Evolutionary conservation across 2,329 filamentous ascomycete genomes (phyloP).

Genomic region (Sporothrix protearum): DNA sequence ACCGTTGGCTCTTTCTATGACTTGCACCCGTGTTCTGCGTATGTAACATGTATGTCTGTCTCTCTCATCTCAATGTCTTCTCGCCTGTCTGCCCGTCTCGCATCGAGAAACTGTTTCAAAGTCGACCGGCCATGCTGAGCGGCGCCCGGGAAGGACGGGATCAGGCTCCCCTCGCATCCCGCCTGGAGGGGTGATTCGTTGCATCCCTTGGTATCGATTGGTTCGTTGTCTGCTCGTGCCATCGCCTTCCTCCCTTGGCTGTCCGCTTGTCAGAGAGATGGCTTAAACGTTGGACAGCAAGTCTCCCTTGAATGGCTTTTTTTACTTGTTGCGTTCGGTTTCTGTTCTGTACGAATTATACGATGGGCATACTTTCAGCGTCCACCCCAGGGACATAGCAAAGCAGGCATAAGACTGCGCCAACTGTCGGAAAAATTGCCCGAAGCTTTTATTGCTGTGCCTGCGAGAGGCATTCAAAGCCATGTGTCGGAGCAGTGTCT

Average conservation of each 20-base stretch:
- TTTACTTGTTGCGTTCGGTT: not conserved
- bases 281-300: not conserved
- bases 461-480: not conserved
- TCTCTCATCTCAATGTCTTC: not conserved
- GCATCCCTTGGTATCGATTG: not conserved
- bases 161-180: not conserved
- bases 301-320: not conserved
- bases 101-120: not conserved
- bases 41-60: too few relatives aligned
- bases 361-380: not conserved
- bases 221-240: not conserved
- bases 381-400: not conserved
- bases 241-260: not conserved
- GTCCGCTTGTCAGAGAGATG: not conserved
- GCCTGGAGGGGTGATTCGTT: not conserved
- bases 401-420: not conserved
- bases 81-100: not conserved
- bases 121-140: not conserved
- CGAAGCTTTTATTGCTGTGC: not conserved
- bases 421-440: not conserved
- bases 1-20: too few relatives aligned
- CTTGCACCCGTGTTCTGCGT: not conserved
- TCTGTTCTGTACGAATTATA: not conserved
- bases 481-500: not conserved
- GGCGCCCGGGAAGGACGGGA: not conserved